phyloP scores from a whole-genome alignment of 148 eudicot species.

The Pouteria glomerata region DNA sequence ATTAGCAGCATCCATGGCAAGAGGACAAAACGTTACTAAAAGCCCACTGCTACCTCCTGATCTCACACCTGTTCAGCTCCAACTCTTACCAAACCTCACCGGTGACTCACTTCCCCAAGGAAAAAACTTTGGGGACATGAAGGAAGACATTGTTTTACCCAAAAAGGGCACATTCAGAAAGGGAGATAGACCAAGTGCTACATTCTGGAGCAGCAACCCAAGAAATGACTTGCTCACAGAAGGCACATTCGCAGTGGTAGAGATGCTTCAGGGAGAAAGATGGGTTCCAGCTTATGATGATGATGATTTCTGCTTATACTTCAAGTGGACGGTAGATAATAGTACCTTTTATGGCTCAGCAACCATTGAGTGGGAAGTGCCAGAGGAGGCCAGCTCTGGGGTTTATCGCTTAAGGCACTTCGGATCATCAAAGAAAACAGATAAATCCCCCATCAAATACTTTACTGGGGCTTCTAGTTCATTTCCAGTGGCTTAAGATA shows the following conservation, averaged over 20 bases:
- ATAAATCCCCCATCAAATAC: constrained; percentile 12
- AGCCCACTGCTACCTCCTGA: constrained; percentile 32
- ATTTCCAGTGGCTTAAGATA: constrained; percentile 21
- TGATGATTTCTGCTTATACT: constrained; percentile 31
- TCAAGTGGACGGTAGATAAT: constrained; percentile 20
- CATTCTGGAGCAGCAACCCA: constrained; percentile 35
- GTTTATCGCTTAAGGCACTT: constrained; percentile 33
- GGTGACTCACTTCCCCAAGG: constrained; percentile 39
- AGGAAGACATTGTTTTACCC: constrained; percentile 19
- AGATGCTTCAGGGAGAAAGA: constrained; percentile 25
- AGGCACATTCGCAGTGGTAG: constrained; percentile 39
- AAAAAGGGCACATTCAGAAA: constrained; percentile 19
- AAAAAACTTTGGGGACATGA: constrained; percentile 24
- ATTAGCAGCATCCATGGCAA: constrained; percentile 30
- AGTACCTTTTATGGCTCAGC: constrained; percentile 16
- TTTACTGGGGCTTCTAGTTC: constrained; percentile 38
- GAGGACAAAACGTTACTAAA: constrained; percentile 15
- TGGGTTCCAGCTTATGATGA: constrained; percentile 33
- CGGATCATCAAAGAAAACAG: constrained; percentile 28
- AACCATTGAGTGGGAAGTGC: constrained; percentile 39
- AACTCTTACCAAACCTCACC: constrained; percentile 12
- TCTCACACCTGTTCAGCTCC: constrained; percentile 25
- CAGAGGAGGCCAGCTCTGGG: constrained; percentile 25
- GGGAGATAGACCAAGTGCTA: constrained; percentile 27
- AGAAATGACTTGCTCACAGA: constrained; percentile 37